Conservation (phyloP, 306 rosid species). For the Cucurbita ficifolia region DNA sequence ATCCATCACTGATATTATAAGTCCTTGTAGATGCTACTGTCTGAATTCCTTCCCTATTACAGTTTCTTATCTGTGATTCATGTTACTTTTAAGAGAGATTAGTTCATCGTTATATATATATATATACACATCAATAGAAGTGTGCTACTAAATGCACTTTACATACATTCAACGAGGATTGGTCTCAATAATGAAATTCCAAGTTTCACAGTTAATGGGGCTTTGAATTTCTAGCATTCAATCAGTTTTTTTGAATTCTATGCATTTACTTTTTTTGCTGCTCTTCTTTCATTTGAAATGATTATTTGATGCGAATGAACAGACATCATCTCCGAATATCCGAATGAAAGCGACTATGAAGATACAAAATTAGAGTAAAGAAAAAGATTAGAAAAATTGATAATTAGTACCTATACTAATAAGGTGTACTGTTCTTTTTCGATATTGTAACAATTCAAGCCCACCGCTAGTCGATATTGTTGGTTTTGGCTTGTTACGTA, state of each 20-base stretch:
- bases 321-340: too few relatives aligned
- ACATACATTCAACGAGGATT: constrained; percentile 44
- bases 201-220: neutral
- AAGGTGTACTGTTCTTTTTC: too few relatives aligned
- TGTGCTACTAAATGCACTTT: constrained; percentile 45
- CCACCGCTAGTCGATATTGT: too few relatives aligned
- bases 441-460: too few relatives aligned
- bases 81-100: too few relatives aligned
- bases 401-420: too few relatives aligned
- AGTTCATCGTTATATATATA: too few relatives aligned
- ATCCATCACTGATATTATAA: neutral
- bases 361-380: neutral
- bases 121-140: neutral
- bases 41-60: neutral
- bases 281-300: neutral
- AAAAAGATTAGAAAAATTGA: too few relatives aligned
- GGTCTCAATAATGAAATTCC: constrained; percentile 51
- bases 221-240: neutral
- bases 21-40: neutral
- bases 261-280: neutral
- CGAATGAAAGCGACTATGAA: neutral
- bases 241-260: neutral
- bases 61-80: neutral
- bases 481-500: too few relatives aligned
- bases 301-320: too few relatives aligned